Conservation (phyloP, 2,329 filamentous ascomycete genomes). For the Phialophora verrucosa region DNA sequence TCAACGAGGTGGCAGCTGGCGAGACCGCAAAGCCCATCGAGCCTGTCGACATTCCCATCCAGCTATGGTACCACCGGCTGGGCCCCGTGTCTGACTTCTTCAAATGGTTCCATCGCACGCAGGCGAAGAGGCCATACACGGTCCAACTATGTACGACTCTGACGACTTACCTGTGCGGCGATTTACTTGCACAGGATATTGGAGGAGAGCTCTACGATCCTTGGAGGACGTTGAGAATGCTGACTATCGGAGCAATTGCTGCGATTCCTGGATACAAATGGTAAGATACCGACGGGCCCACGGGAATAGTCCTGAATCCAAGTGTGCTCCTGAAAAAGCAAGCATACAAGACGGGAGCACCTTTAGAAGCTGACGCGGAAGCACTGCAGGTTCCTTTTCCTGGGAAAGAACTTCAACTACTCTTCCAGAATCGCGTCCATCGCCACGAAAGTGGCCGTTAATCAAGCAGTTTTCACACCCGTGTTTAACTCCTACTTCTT, state of each 20-base stretch:
- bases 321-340: background rate
- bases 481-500: conserved; percentile 86
- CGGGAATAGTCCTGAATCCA: background rate
- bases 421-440: conserved; percentile 73
- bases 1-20: conserved; percentile 21
- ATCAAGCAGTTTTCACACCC: conserved; percentile 81
- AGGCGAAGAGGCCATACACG: conserved; percentile 73
- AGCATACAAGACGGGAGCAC: background rate
- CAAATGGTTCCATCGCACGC: conserved; percentile 57
- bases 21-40: conserved; percentile 25
- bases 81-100: conserved; percentile 40
- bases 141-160: conserved; percentile 79
- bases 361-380: conserved; percentile 17
- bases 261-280: conserved; percentile 82
- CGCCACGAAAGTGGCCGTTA: conserved; percentile 76
- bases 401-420: conserved; percentile 85
- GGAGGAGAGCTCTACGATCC: conserved; percentile 66
- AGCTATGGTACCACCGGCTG: conserved; percentile 39
- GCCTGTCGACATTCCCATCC: conserved; percentile 37
- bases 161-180: conserved; percentile 71
- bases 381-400: conserved; percentile 71
- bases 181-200: conserved; percentile 41
- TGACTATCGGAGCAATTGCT: conserved; percentile 74
- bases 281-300: conserved; percentile 55
- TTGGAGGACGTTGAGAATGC: conserved; percentile 69